Evolutionary conservation across 2,329 filamentous ascomycete genomes (phyloP).

Genomic region (Graphiopsis chlorocephala): DNA sequence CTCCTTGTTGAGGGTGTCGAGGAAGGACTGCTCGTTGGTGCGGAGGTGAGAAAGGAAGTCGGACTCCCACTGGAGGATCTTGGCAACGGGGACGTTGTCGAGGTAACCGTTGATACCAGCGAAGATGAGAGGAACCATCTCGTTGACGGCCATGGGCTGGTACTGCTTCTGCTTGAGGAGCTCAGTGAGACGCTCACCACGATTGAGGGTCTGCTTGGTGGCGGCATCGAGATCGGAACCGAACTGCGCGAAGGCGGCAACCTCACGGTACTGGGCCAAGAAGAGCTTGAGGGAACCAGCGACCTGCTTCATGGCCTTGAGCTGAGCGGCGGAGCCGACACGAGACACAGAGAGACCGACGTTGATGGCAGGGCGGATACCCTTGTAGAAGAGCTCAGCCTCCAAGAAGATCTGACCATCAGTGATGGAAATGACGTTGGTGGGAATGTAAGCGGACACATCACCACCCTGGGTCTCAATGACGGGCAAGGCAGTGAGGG

Average conservation of each 20-base stretch:
- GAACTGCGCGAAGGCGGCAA: constrained; percentile 99
- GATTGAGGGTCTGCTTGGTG: constrained; percentile 96
- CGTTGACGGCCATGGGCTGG: constrained; percentile 95
- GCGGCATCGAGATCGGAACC: constrained; percentile 98
- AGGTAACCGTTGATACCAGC: constrained; percentile 98
- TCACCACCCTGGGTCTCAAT: constrained; percentile 99
- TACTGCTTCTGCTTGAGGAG: constrained; percentile 99
- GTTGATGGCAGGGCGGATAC: constrained; percentile 99
- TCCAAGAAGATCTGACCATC: constrained; percentile 99
- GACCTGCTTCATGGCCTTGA: constrained; percentile 99
- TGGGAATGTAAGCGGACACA: constrained; percentile 99
- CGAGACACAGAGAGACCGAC: constrained; percentile 99
- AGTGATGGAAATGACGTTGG: constrained; percentile 99
- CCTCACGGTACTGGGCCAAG: constrained; percentile 99
- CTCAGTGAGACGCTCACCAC: constrained; percentile 98
- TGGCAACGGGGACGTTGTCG: constrained; percentile 81
- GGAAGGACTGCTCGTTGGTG: constrained; percentile 81
- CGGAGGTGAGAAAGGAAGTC: constrained; percentile 92
- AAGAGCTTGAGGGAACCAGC: constrained; percentile 99
- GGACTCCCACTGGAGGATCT: constrained; percentile 89
- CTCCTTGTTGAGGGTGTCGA: constrained; percentile 90
- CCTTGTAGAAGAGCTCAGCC: constrained; percentile 99
- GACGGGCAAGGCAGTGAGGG: constrained; percentile 92
- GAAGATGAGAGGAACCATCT: constrained; percentile 99
- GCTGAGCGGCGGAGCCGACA: constrained; percentile 98